phyloP scores from a whole-genome alignment of 2,329 filamentous ascomycete genomes.

The Aspergillus sp. region DNA sequence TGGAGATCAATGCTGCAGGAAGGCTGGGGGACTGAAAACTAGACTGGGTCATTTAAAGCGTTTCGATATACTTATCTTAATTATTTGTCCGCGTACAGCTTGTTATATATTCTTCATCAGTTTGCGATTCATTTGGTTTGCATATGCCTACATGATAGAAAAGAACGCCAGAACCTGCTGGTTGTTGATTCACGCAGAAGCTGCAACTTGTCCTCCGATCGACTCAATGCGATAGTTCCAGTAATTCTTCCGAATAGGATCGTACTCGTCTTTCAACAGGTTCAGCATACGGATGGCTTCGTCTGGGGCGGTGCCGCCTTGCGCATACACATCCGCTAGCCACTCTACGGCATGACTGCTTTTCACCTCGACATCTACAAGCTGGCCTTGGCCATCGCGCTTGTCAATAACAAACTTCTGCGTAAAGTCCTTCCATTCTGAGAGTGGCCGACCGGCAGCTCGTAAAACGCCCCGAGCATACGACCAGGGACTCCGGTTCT shows the following conservation, averaged over 20 bases:
- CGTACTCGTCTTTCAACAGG: conserved; percentile 79
- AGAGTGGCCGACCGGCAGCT: conserved; percentile 58
- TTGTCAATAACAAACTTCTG: conserved; percentile 53
- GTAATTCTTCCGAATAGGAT: conserved; percentile 86
- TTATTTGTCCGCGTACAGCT: not conserved
- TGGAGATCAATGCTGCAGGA: conserved; percentile 53
- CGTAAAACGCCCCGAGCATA: conserved; percentile 77
- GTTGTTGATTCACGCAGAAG: conserved; percentile 17
- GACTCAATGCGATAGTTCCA: conserved; percentile 74
- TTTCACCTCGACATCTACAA: conserved; percentile 47
- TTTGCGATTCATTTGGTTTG: not conserved
- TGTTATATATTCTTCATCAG: not conserved
- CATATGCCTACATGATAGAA: not conserved
- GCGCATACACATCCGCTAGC: conserved; percentile 47
- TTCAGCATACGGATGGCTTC: conserved; percentile 69
- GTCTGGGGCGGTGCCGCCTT: conserved; percentile 22
- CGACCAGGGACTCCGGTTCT: conserved; percentile 94
- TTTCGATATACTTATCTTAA: not conserved
- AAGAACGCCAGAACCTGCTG: not conserved
- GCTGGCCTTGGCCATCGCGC: conserved; percentile 34
- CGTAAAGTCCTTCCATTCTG: conserved; percentile 54
- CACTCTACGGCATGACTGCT: conserved; percentile 60
- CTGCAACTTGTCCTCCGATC: conserved; percentile 31
- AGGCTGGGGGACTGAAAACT: conserved; percentile 33
- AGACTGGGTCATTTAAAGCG: conserved; percentile 5